Conservation (phyloP, 2,329 filamentous ascomycete genomes). For the Geosmithia morbida region DNA sequence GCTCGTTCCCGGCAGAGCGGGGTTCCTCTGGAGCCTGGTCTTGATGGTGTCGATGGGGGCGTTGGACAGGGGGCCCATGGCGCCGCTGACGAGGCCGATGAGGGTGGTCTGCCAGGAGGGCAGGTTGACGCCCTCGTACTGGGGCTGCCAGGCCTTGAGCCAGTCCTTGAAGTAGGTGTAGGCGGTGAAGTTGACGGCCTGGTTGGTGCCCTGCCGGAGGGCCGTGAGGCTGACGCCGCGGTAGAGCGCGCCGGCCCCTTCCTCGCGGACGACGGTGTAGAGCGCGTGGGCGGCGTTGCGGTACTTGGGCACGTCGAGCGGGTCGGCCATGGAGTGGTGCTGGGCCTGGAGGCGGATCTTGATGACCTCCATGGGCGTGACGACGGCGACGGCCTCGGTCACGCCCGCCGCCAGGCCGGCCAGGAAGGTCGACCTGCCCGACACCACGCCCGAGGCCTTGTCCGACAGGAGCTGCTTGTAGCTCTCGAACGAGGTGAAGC, state of each 20-base stretch:
- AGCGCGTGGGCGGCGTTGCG: constrained; percentile 73
- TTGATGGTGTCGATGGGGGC: constrained; percentile 99
- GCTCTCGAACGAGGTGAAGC: constrained; percentile 91
- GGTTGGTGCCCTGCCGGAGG: constrained; percentile 87
- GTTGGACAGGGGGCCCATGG: constrained; percentile 92
- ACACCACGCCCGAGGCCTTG: constrained; percentile 49
- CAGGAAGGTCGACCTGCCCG: constrained; percentile 52
- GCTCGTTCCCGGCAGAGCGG: constrained; percentile 65
- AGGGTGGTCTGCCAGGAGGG: constrained; percentile 82
- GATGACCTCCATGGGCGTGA: constrained; percentile 97
- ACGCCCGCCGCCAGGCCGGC: constrained; percentile 86
- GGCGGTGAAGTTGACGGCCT: constrained; percentile 97
- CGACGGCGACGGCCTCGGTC: constrained; percentile 90
- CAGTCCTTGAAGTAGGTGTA: constrained; percentile 85
- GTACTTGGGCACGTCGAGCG: constrained; percentile 92
- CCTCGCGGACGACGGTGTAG: constrained; percentile 85
- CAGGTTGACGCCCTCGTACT: constrained; percentile 49
- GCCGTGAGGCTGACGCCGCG: constrained; percentile 89
- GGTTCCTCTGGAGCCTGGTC: constrained; percentile 84
- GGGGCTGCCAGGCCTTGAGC: constrained; percentile 58
- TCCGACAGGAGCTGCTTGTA: constrained; percentile 79
- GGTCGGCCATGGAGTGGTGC: constrained; percentile 95
- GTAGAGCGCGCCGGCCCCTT: constrained; percentile 78
- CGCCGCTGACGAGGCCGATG: constrained; percentile 82
- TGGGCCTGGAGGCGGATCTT: constrained; percentile 98